These are phyloP conservation scores for Thielaviopsis musarum DNA, from an alignment of 2,329 filamentous ascomycete genomes.

Conservation along the genomic window DNA sequence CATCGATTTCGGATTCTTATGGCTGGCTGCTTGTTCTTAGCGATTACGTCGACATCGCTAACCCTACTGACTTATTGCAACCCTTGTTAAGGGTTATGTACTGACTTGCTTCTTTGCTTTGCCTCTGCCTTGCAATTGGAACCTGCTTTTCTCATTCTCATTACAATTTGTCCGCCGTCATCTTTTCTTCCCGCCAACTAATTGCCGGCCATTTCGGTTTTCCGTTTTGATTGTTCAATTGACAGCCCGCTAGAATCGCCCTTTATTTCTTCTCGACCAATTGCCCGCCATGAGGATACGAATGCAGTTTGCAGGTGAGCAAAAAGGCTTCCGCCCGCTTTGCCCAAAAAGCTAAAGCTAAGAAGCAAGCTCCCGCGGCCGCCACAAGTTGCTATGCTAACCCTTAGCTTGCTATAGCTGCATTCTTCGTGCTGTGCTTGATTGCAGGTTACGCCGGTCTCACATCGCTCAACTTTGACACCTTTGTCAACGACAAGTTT, in stretches of 20 bases:
- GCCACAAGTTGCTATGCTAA: not conserved
- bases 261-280: not conserved
- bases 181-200: no score
- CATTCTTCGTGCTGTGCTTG: constrained; percentile 54
- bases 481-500: constrained; percentile 69
- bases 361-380: not conserved
- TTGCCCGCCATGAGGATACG: constrained; percentile 56
- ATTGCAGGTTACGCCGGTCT: constrained; percentile 68
- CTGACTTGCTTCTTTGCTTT: no score
- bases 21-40: not conserved
- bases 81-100: no score
- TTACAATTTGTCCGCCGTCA: no score
- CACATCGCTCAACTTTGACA: constrained; percentile 39
- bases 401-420: constrained; percentile 29
- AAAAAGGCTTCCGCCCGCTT: constrained; percentile 10
- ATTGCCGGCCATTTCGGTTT: not conserved
- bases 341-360: not conserved
- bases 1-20: not conserved
- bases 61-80: not conserved
- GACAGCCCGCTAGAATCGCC: not conserved
- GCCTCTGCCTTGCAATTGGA: no score
- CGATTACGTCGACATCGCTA: not conserved
- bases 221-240: not conserved
- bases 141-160: no score
- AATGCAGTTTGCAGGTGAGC: constrained; percentile 70